Conservation (phyloP, 169 alveolate species). For the Eimeria necatrix region DNA sequence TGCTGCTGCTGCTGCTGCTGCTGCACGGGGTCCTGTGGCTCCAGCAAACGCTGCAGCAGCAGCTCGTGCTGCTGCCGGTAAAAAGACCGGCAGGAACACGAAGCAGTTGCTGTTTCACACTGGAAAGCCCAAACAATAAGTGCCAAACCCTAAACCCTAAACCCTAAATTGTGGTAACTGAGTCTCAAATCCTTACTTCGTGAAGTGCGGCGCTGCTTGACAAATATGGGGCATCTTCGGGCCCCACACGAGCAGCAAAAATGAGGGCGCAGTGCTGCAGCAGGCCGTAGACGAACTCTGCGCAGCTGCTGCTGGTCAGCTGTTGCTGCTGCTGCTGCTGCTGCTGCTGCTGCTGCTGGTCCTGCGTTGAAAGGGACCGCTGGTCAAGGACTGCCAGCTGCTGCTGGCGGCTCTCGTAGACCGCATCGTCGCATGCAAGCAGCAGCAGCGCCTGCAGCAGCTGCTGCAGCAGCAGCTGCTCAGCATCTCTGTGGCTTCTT, state of each 20-base stretch:
- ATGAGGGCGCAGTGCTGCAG: conserved; percentile 73
- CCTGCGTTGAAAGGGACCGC: background rate
- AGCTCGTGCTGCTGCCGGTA: background rate
- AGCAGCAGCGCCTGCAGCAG: conserved; percentile 74
- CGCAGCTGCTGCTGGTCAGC: conserved; percentile 50
- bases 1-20: background rate
- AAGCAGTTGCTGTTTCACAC: no score
- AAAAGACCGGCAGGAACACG: background rate
- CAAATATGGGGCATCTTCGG: background rate
- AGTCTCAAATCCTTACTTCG: conserved; percentile 48
- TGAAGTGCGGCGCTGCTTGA: conserved; percentile 61
- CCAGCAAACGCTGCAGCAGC: background rate
- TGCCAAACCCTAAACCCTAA: conserved; percentile 15
- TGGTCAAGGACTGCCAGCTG: background rate
- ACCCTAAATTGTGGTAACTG: background rate
- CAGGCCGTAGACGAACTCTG: conserved; percentile 35
- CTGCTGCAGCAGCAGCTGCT: conserved; percentile 71
- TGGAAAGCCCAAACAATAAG: no score
- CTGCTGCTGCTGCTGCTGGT: conserved; percentile 27
- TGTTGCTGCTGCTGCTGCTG: conserved; percentile 24
- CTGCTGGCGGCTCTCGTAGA: conserved; percentile 52
- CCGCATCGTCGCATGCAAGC: conserved; percentile 77
- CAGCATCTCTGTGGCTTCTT: conserved; percentile 60
- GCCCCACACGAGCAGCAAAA: conserved; percentile 72
- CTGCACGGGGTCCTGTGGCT: background rate